Base-by-base conservation (phyloP, 768 basidiomycete genomes). In the Cystofilobasidium capitatum region DNA sequence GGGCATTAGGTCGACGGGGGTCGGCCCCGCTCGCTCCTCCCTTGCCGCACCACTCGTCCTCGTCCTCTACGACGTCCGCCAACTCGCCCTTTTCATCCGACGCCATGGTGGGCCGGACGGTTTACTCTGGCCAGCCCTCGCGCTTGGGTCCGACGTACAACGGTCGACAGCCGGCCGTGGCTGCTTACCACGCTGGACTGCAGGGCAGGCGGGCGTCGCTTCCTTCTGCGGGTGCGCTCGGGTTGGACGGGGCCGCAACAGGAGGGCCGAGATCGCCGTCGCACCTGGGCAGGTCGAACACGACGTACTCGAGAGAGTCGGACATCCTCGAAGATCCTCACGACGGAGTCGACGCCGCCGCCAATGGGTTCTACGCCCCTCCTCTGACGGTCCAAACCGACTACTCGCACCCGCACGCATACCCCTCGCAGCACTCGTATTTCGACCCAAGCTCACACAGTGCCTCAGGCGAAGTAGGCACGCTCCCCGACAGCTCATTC, bases 401-500 rank as follows among this genome's bases (percentile, higher is more conserved):
- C 60, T 20, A 6, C 31, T 47, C 60, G 26, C 26, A 31, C 20
- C 9, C 44, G 9, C 20, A 42, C 20, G 10, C 40, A 20, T 42
- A 42, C 40, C 40, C 40, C 20, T 20, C 40, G 40, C 40, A 42
- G 40, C 40, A 42, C 10, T 20, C 40, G 40, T 20, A 42, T 20
- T 33, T 47, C 62, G 42, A 45, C 31, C 31, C 24, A 20, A n/a
- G 7, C 45, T 2, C 33, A 20, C 5, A 9, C 26, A n/a, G 44
- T 36, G 13, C 45, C 33, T 22, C 31, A 8, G 12, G 4, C 33
- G 29, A 44, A 6, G 31, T 63, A 3, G 62, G 62, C n/a, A 63
- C 62, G 62, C 47, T 63, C 5, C 62, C 62, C 8, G 62, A 54
- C 14, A 35, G 37, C n/a, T 33, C n/a, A 13, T 63, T 63, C 62